Percentiles rank a stretch among this genome's conserved stretches.
phyloP scores from a whole-genome alignment of 257 asterid genomes.

The Salvia hispanica region DNA sequence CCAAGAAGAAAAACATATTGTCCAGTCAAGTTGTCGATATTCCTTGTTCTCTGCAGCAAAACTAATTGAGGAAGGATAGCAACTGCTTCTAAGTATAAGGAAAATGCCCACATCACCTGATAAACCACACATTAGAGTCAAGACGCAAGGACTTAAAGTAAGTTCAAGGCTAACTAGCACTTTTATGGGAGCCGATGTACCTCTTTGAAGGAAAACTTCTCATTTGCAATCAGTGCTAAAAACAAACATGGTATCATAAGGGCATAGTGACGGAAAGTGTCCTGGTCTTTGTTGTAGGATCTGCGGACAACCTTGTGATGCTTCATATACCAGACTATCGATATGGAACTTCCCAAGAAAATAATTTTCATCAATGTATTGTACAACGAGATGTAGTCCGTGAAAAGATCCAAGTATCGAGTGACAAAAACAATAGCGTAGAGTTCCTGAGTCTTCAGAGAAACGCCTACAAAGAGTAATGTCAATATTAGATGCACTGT shows the following conservation, averaged over 20 bases:
- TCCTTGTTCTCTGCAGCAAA: slow-evolving; percentile 81
- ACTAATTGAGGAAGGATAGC: slow-evolving; percentile 92
- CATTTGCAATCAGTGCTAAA: slow-evolving; percentile 64
- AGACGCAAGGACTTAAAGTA: background rate
- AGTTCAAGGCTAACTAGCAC: background rate
- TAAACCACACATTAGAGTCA: background rate
- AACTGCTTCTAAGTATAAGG: slow-evolving; percentile 82
- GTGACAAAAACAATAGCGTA: slow-evolving; percentile 79
- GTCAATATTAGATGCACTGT: slow-evolving; percentile 25
- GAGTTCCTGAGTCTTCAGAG: slow-evolving; percentile 87
- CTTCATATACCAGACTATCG: slow-evolving; percentile 86
- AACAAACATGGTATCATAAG: slow-evolving; percentile 71
- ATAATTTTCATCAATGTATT: slow-evolving; percentile 79
- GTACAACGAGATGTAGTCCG: slow-evolving; percentile 68
- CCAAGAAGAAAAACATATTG: slow-evolving; percentile 85
- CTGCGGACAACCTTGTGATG: slow-evolving; percentile 83
- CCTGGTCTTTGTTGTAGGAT: slow-evolving; percentile 87
- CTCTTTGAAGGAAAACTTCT: slow-evolving; percentile 73
- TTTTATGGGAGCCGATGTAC: slow-evolving; percentile 36
- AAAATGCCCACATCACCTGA: slow-evolving; percentile 84
- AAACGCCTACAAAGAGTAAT: slow-evolving; percentile 56
- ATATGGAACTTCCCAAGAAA: slow-evolving; percentile 82
- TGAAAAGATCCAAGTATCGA: slow-evolving; percentile 83
- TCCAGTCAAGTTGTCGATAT: slow-evolving; percentile 88
- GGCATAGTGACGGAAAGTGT: slow-evolving; percentile 77